Percentiles rank a stretch among this genome's conserved stretches.
Conservation (phyloP, 305 asterid genomes). For the Fraxinus baroniana region DNA sequence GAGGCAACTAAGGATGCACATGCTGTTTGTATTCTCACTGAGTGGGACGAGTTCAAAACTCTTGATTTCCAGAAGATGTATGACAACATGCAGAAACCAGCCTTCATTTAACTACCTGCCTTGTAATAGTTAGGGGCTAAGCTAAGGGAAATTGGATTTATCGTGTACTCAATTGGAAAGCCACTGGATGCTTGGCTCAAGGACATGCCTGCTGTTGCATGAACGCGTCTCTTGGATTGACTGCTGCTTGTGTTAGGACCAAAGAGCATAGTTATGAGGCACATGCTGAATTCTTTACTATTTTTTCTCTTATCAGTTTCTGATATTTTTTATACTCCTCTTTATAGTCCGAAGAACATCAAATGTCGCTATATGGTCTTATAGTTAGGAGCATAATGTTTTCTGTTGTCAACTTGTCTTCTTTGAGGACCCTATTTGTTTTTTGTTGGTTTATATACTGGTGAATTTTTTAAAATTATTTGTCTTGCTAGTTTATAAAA, state of each 20-base stretch:
- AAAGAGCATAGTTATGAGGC: conserved; percentile 26
- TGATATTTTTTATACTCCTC: conserved; percentile 32
- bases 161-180: conserved; percentile 76
- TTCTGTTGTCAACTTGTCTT: conserved; percentile 20
- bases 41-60: conserved; percentile 85
- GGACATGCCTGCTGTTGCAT: conserved; percentile 82
- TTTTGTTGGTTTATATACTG: not conserved
- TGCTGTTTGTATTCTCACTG: conserved; percentile 81
- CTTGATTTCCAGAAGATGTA: conserved; percentile 78
- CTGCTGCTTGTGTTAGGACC: conserved; percentile 25
- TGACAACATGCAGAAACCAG: conserved; percentile 81
- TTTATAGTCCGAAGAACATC: conserved; percentile 40
- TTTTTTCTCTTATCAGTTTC: conserved; percentile 38
- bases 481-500: not conserved
- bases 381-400: conserved; percentile 27
- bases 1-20: conserved; percentile 78
- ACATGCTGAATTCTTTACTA: conserved; percentile 41
- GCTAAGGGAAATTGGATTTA: conserved; percentile 73
- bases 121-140: too few species aligned
- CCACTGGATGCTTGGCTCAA: conserved; percentile 82
- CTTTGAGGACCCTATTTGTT: conserved; percentile 12
- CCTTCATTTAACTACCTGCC: too few species aligned
- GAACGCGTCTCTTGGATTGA: conserved; percentile 24
- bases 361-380: conserved; percentile 25
- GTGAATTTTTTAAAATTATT: not conserved